phyloP scores from a whole-genome alignment of 345 rosid genomes.

The Clausena lansium region DNA sequence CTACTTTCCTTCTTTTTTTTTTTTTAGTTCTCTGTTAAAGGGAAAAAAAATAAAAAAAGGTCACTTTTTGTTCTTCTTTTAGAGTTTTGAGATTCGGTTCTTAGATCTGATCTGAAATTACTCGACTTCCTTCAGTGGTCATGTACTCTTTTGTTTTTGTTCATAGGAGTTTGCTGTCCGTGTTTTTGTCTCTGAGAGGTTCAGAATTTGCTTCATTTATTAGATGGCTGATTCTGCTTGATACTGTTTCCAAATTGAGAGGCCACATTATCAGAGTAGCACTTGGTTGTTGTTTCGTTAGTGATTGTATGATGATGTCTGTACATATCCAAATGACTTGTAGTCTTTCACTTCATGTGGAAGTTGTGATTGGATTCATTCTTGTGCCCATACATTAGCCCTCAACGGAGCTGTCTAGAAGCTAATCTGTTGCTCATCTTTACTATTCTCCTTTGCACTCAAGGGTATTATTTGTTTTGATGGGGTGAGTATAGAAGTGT shows the following conservation, averaged over 20 bases:
- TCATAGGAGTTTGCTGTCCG: background rate
- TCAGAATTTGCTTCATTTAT: background rate
- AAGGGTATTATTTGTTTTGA: background rate
- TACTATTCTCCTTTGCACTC: background rate
- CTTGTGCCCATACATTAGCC: background rate
- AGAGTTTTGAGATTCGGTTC: background rate
- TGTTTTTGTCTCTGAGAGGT: background rate
- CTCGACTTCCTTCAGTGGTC: background rate
- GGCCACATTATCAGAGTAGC: background rate
- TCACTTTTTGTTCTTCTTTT: background rate
- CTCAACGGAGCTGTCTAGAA: background rate
- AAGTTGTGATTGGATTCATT: background rate
- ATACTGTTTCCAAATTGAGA: background rate
- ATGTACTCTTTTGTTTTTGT: background rate
- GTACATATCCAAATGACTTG: background rate
- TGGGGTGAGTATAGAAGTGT: background rate
- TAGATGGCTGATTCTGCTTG: background rate
- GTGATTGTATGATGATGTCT: background rate
- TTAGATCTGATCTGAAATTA: conserved; percentile 18
- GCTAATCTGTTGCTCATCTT: background rate
- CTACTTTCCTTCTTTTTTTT: background rate
- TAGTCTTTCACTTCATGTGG: background rate
- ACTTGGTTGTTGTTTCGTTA: background rate
- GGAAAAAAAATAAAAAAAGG: background rate
- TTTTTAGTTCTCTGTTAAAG: background rate